Evolutionary conservation across 179 eudicot species (phyloP).

Genomic region (Carnegiea gigantea): DNA sequence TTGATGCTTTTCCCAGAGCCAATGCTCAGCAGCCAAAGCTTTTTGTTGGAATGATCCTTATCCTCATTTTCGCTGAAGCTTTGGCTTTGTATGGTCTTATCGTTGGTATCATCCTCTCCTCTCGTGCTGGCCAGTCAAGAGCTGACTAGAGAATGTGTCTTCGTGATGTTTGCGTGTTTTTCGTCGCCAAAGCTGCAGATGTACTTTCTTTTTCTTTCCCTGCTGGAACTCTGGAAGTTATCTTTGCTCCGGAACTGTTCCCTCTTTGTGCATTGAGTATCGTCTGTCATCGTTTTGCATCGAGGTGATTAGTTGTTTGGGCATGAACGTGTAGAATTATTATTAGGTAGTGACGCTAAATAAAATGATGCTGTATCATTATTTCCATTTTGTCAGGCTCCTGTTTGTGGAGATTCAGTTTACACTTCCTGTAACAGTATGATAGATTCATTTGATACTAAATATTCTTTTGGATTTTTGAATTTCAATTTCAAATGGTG

Average conservation of each 20-base stretch:
- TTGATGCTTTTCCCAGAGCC: conserved; percentile 44
- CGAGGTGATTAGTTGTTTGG: conserved; percentile 19
- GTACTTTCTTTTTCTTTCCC: conserved; percentile 7
- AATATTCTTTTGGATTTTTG: conserved; percentile 16
- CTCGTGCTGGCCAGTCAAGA: conserved; percentile 90
- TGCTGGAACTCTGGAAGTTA: conserved; percentile 11
- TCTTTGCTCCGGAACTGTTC: conserved; percentile 21
- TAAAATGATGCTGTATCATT: conserved; percentile 32
- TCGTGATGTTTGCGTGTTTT: conserved; percentile 10
- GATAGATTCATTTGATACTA: conserved; percentile 21
- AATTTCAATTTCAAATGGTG: background rate
- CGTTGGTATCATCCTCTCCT: conserved; percentile 82
- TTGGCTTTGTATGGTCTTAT: conserved; percentile 82
- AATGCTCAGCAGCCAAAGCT: conserved; percentile 91
- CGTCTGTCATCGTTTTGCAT: conserved; percentile 14
- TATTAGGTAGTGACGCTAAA: conserved; percentile 27
- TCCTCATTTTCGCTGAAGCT: conserved; percentile 84
- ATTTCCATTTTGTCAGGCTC: conserved; percentile 16
- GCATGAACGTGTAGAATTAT: conserved; percentile 24
- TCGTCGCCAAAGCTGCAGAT: conserved; percentile 16
- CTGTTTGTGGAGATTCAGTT: conserved; percentile 31
- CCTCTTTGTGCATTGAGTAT: conserved; percentile 19
- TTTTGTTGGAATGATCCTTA: conserved; percentile 84
- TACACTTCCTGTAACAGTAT: conserved; percentile 32
- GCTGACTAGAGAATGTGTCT: conserved; percentile 44